Conservation (phyloP, 2,329 filamentous ascomycete genomes). For the Fusarium subglutinans region DNA sequence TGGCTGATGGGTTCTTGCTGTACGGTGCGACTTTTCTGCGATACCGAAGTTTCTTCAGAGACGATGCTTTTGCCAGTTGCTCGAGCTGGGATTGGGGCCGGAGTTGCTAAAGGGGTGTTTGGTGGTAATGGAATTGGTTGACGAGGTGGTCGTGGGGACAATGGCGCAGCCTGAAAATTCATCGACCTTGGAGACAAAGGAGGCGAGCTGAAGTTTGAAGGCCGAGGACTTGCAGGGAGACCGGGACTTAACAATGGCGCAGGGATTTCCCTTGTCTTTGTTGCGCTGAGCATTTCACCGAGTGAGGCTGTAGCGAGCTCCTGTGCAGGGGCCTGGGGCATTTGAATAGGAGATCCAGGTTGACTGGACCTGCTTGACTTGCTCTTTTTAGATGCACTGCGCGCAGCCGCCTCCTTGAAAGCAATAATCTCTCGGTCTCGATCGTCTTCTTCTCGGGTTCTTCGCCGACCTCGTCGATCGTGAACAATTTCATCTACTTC, state of each 20-base stretch:
- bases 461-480: constrained; percentile 76
- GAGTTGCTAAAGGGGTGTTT: constrained; percentile 72
- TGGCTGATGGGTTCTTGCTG: constrained; percentile 20
- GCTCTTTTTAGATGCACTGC: constrained; percentile 79
- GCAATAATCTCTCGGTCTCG: constrained; percentile 76
- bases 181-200: constrained; percentile 71
- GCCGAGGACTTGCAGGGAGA: constrained; percentile 68
- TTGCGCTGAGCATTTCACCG: constrained; percentile 59
- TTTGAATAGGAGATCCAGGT: constrained; percentile 40
- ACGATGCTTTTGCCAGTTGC: constrained; percentile 50
- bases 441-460: constrained; percentile 90
- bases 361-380: constrained; percentile 61
- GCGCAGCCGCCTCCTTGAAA: constrained; percentile 72
- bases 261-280: constrained; percentile 46
- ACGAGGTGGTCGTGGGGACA: constrained; percentile 78
- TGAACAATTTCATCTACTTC: constrained; percentile 72
- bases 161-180: constrained; percentile 59
- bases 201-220: constrained; percentile 68
- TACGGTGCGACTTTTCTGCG: constrained; percentile 5
- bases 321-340: constrained; percentile 48
- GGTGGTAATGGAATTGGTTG: constrained; percentile 78
- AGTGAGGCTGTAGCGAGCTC: constrained; percentile 60
- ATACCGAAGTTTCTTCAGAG: constrained; percentile 23
- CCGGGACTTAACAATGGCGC: constrained; percentile 66
- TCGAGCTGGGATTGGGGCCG: constrained; percentile 37